Base-by-base conservation (phyloP, 768 basidiomycete genomes). In the Pisolithus albus region DNA sequence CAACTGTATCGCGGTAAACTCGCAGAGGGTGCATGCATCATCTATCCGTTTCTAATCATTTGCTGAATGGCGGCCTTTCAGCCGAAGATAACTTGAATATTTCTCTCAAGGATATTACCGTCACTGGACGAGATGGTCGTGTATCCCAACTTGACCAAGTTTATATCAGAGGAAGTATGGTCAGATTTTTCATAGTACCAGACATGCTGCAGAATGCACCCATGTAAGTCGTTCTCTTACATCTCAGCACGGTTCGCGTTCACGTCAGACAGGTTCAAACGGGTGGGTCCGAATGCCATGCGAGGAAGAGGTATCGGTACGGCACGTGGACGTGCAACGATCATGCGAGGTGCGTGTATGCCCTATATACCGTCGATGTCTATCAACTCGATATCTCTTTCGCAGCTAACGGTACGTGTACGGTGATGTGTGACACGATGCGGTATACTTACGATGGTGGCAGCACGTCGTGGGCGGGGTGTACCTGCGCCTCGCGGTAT, bases 171-270 rank as follows among this genome's bases (percentile, higher is more conserved):
- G 96, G 96, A 52, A 94, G 92, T 68, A 96, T 97, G 90, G 77
- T 97, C 58, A 80, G 96, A 58, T 98, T 96, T 77, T 95, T 98
- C 74, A 97, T 98, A 68, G 96, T 99, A 19, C 96, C 96, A 50
- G 96, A 98, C 71, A 97, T 99, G 90, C 75, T 99, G 59, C 90
- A 97, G 67, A 98, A 98, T 68, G 96, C 96, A 13, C 96, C 96
- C 18, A 99, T 99, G 96, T 94, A 65, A 67, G 89, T 75, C 50
- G 50, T 3, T 34, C 56, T 40, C 36, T 40, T 52, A 38, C 53
- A 23, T 18, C 54, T 43, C 53, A 32, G 39, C 30, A 50, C 28
- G 21, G 26, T n/a, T 13, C 36, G 38, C 34, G 11, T 50, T 30
- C 5, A 48, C 41, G 54, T 52, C 30, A 47, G 55, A 50, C 67